Percentiles rank a stretch among this genome's conserved stretches.
phyloP scores from a whole-genome alignment of 257 asterid genomes.

The Jaltomata sinuosa region DNA sequence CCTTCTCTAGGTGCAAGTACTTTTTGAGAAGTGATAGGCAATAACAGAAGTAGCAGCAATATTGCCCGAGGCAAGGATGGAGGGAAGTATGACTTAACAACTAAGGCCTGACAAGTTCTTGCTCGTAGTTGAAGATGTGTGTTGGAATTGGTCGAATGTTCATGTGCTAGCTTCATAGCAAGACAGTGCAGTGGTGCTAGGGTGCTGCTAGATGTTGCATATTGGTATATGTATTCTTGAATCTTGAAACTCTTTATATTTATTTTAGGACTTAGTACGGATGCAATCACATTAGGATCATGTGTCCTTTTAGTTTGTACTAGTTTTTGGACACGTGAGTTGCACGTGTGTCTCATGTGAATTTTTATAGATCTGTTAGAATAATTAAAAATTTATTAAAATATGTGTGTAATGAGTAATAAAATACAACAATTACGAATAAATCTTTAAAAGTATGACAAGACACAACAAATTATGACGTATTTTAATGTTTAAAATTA shows the following conservation, averaged over 20 bases:
- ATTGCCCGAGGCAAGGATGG: slow-evolving; percentile 78
- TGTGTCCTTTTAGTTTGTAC: background rate
- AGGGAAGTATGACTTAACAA: slow-evolving; percentile 68
- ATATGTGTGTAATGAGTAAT: no score
- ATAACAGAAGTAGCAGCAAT: slow-evolving; percentile 80
- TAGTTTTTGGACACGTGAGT: no score
- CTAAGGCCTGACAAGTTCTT: slow-evolving; percentile 67
- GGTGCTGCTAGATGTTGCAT: slow-evolving; percentile 76
- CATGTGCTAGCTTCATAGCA: slow-evolving; percentile 59
- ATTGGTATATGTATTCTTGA: slow-evolving; percentile 84
- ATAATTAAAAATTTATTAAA: no score
- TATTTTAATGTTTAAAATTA: no score
- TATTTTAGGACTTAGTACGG: slow-evolving; percentile 9
- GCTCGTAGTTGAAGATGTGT: slow-evolving; percentile 87
- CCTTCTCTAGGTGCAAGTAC: slow-evolving; percentile 51
- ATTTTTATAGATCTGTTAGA: no score
- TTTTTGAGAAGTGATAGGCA: slow-evolving; percentile 64
- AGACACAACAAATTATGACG: no score
- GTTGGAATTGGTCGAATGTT: slow-evolving; percentile 66
- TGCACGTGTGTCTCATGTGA: no score
- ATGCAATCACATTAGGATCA: background rate
- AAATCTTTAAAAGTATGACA: no score
- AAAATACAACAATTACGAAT: no score
- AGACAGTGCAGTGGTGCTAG: slow-evolving; percentile 72
- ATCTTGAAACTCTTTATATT: slow-evolving; percentile 74